These are phyloP conservation scores for Cercospora sp. DNA, from an alignment of 2,329 filamentous ascomycete species.

Conservation along the genomic window DNA sequence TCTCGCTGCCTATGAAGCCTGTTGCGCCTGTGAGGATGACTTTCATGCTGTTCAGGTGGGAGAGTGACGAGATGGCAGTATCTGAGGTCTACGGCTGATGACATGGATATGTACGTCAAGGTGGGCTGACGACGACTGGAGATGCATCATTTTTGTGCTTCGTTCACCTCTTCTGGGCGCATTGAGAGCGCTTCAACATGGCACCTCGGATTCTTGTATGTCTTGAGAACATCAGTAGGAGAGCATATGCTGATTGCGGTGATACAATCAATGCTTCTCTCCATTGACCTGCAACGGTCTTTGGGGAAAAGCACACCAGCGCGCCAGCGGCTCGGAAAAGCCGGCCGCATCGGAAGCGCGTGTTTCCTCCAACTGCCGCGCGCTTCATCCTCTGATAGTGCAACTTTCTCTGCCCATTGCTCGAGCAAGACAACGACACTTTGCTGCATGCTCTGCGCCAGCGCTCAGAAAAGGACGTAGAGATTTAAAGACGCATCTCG, in stretches of 20 bases:
- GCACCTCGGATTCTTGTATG: background rate
- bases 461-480: background rate
- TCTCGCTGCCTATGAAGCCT: constrained; percentile 58
- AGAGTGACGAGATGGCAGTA: background rate
- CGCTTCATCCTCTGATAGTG: background rate
- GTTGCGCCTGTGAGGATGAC: constrained; percentile 61
- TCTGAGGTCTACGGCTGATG: background rate
- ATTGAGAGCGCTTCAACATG: background rate
- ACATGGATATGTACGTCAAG: background rate
- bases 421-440: background rate
- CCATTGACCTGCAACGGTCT: background rate
- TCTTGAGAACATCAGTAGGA: background rate
- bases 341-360: background rate
- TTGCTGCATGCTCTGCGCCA: background rate
- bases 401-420: background rate
- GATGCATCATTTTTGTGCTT: background rate
- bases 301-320: background rate
- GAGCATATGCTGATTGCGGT: background rate
- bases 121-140: background rate
- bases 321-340: background rate
- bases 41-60: constrained; percentile 52
- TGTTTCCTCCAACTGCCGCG: background rate
- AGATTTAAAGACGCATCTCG: background rate
- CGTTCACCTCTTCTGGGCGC: background rate
- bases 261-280: background rate